Evolutionary conservation across 192 early-diverging fungal genomes (phyloP), one percentile per base, ranked within the genome.

Genomic region (Backusella macrospora): DNA sequence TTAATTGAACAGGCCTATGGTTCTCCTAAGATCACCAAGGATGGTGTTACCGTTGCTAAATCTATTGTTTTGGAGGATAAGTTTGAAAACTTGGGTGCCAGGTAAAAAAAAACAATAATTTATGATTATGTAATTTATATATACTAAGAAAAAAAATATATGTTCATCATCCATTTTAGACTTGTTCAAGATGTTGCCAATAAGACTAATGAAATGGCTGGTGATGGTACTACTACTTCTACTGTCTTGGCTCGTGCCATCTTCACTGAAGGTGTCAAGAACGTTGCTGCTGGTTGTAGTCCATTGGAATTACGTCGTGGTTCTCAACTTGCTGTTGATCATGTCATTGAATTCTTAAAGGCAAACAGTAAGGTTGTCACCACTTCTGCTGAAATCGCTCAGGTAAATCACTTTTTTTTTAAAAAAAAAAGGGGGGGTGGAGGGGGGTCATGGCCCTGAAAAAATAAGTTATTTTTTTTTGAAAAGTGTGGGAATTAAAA

Each of bases 111-210:
- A 39, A 45, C n/a, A 8, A 29, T 37, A 7, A 48, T 7, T 65
- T 10, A 63, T 38, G 4, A 26, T 34, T 34, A 34, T 34, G 29
- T 34, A 34, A 34, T 34, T 1, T 34, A 34, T 34, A 34, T 34
- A 34, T 10, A 39, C 12, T n/a, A 1, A 39, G 18, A 39, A 63
- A 4, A 23, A 65, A 42, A 65, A 16, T 21, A 21, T 40, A 40
- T n/a, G 14, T 21, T 13, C 38, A 18, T 29, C n/a, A 47, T 42
- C 9, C 1, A 26, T 52, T 49, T 5, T 76, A 90, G 91, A 63
- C 89, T 99, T 45, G 97, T 99, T 64, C 96, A 99, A 83, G 98
- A 99, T 86, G 98, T 99, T 65, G 98, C 98, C 65, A 98, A 97
- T 91, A 99, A 99, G 91, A 97, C 98, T 71, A 99, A 99, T 86